Base-by-base conservation (phyloP, 768 basidiomycete species). In the Polyporus arcularius region DNA sequence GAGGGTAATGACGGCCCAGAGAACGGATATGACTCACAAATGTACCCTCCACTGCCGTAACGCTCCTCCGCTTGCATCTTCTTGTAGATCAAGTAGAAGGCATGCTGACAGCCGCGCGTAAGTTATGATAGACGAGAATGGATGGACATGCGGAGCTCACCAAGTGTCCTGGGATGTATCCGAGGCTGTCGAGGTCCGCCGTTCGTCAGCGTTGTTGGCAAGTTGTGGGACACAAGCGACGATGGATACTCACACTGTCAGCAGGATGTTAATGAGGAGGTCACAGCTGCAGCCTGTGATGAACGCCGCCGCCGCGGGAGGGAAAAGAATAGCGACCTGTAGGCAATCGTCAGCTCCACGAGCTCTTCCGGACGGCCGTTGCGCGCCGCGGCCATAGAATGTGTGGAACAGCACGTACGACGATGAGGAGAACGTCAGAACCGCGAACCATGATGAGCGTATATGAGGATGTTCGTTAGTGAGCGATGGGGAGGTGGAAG, bases 51-150 rank as follows among this genome's bases (percentile, higher is more conserved):
- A 5, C 70, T 74, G 12, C 93, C 93, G 68, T 91, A 96, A 43
- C 79, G 81, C 67, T 92, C 91, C 67, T 92, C 90, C 0, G 92
- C 94, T 67, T 90, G 81, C 82, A 93, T 93, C 82, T 89, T 90
- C 82, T 82, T 88, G 77, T 94, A 94, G 58, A 94, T 93, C 54
- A 96, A 80, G 89, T 89, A 94, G 77, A 94, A 93, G 1, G 91
- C 89, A 70, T 94, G 92, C 83, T 84, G 54, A 5, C 39, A 46
- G 42, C 32, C 9, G 32, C 26, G 39, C 32, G 10, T 57, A 41
- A 31, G 41, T 47, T 28, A 15, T 14, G 38, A 35, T 4, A 59
- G 46, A 21, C n/a, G 6, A 0, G 52, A 4, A 53, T 12, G 21
- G 4, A 28, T 7, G 8, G n/a, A 21, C 14, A 42, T 21, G 41